Conservation (phyloP, 768 basidiomycete genomes). For the Termitomyces sp. region DNA sequence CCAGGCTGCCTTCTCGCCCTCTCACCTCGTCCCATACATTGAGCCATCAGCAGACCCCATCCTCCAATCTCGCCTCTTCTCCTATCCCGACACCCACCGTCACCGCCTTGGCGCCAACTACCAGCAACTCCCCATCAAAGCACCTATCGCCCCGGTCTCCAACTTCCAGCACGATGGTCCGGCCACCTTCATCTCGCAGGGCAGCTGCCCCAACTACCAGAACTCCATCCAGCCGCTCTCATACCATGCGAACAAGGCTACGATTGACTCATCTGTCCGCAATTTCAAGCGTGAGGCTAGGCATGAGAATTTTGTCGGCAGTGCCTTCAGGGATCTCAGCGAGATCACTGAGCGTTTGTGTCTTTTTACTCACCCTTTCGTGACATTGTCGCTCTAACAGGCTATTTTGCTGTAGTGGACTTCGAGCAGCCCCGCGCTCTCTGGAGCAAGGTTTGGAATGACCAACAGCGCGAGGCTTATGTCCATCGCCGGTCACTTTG, state of each 20-base stretch:
- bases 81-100: slow-evolving; percentile 88
- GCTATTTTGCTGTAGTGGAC: slow-evolving; percentile 48
- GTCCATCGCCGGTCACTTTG: slow-evolving; percentile 63
- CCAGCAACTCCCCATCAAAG: slow-evolving; percentile 86
- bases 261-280: slow-evolving; percentile 37
- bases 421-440: slow-evolving; percentile 80
- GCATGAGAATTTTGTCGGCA: slow-evolving; percentile 77
- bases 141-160: slow-evolving; percentile 64
- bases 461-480: slow-evolving; percentile 55
- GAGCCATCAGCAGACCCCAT: slow-evolving; percentile 92
- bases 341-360: slow-evolving; percentile 77
- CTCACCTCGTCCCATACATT: slow-evolving; percentile 83
- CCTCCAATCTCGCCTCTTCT: slow-evolving; percentile 91
- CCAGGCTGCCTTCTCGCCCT: slow-evolving; percentile 81
- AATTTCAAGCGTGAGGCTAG: slow-evolving; percentile 36
- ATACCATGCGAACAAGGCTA: slow-evolving; percentile 51
- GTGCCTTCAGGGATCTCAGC: slow-evolving; percentile 64
- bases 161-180: slow-evolving; percentile 94
- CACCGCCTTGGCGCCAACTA: slow-evolving; percentile 82
- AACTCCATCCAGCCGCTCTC: slow-evolving; percentile 69
- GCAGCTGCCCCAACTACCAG: slow-evolving; percentile 83
- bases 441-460: slow-evolving; percentile 65
- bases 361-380: slow-evolving; percentile 9
- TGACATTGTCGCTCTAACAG: neutral
- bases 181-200: slow-evolving; percentile 72